Evolutionary conservation across 2,329 filamentous ascomycete genomes (phyloP).

Genomic region (Colletotrichum sojae): DNA sequence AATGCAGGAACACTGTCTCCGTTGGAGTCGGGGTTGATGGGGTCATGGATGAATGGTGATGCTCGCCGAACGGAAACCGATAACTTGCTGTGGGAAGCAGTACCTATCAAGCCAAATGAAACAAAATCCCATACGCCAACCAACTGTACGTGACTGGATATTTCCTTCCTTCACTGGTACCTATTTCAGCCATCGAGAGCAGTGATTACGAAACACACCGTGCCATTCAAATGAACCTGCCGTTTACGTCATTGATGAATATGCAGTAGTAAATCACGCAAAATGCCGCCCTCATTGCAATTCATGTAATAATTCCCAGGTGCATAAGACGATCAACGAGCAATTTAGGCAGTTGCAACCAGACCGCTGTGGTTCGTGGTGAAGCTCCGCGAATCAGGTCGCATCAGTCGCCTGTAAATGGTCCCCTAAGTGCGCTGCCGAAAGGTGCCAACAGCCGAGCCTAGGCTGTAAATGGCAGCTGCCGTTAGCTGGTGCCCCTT

Average conservation of each 20-base stretch:
- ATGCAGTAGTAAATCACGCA: background rate
- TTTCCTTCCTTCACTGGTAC: too few species aligned
- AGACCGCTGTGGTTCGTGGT: background rate
- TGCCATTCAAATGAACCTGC: too few species aligned
- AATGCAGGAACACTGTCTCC: constrained; percentile 20
- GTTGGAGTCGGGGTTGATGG: background rate
- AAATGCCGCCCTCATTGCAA: background rate
- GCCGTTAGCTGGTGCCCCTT: constrained; percentile 4
- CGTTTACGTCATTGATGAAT: too few species aligned
- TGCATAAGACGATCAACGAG: background rate
- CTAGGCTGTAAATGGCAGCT: constrained; percentile 32
- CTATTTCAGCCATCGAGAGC: too few species aligned
- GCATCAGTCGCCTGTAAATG: background rate
- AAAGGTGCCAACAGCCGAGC: constrained; percentile 28
- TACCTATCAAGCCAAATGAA: too few species aligned
- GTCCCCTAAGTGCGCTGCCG: background rate
- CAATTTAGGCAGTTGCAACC: constrained; percentile 2
- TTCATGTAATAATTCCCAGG: background rate
- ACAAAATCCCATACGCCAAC: too few species aligned
- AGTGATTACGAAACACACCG: too few species aligned
- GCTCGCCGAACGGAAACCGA: too few species aligned
- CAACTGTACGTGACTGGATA: too few species aligned
- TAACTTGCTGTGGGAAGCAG: too few species aligned
- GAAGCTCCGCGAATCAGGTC: background rate
- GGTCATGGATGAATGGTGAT: background rate